Percentiles rank a stretch among this genome's conserved stretches.
Evolutionary conservation across 805 yeast genomes (phyloP).

Genomic region (Yarrowia keelungensis): DNA sequence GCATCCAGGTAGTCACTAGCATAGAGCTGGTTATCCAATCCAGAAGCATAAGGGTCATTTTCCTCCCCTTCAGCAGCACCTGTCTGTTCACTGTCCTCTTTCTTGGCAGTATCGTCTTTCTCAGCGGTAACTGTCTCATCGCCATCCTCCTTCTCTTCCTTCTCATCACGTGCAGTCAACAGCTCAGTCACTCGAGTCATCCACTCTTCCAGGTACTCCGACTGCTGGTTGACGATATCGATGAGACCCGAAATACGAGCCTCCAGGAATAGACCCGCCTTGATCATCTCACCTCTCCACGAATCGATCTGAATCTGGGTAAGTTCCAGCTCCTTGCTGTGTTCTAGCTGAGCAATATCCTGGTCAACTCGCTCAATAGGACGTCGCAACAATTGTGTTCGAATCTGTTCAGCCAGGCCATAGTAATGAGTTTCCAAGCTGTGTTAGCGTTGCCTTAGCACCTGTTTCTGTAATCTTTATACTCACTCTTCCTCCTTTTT

Average conservation of each 20-base stretch:
- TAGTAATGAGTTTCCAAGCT: constrained; percentile 21
- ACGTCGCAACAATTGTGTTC: background rate
- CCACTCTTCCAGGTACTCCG: constrained; percentile 13
- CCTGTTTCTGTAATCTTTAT: background rate
- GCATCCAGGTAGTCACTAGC: constrained; percentile 17
- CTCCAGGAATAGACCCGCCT: constrained; percentile 1
- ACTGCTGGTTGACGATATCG: constrained; percentile 5
- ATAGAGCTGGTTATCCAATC: constrained; percentile 17
- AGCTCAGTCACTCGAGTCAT: background rate
- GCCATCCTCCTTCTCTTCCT: background rate
- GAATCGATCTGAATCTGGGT: background rate
- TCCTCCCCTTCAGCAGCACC: background rate
- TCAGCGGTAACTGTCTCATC: background rate
- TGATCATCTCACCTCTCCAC: background rate
- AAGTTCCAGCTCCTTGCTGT: constrained; percentile 1
- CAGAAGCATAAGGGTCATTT: constrained; percentile 19
- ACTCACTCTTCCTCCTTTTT: constrained; percentile 4
- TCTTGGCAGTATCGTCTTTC: background rate
- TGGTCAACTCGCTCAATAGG: constrained; percentile 6
- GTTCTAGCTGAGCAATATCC: constrained; percentile 5
- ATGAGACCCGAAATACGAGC: background rate
- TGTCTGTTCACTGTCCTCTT: background rate
- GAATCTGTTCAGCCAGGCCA: constrained; percentile 1
- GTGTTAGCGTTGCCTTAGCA: background rate
- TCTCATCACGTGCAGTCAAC: background rate